Conservation (phyloP, 1,139 yeast genomes). For the Entelexis paramagnoliae region DNA sequence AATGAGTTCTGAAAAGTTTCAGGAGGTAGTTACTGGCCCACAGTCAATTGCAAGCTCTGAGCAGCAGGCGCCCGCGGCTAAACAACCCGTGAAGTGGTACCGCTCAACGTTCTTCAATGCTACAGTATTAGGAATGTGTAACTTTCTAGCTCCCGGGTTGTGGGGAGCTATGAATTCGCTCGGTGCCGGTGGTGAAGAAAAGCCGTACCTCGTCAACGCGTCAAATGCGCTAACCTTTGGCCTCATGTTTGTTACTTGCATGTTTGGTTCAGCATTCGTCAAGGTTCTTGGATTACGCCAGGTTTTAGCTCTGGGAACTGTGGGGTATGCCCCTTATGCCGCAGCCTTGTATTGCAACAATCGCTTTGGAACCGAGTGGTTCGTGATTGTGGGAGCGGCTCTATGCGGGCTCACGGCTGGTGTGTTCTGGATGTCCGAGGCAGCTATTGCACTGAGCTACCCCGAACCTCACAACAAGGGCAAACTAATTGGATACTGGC, state of each 20-base stretch:
- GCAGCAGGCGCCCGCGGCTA: background rate
- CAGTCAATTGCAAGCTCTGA: background rate
- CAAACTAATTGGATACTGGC: conserved; percentile 19
- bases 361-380: conserved; percentile 19
- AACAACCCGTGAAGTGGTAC: conserved; percentile 12
- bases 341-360: conserved; percentile 19
- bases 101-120: conserved; percentile 15
- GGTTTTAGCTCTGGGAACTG: conserved; percentile 12
- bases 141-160: conserved; percentile 19
- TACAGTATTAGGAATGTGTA: conserved; percentile 18
- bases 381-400: conserved; percentile 16
- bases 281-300: conserved; percentile 12
- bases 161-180: conserved; percentile 22
- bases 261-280: conserved; percentile 14
- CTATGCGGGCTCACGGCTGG: conserved; percentile 20
- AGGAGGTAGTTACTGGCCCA: background rate
- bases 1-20: background rate
- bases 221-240: conserved; percentile 19
- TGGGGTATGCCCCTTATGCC: conserved; percentile 20
- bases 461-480: conserved; percentile 19
- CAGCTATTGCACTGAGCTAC: conserved; percentile 18
- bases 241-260: conserved; percentile 15
- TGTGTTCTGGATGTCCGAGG: conserved; percentile 20
- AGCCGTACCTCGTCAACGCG: conserved; percentile 17
- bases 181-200: conserved; percentile 19